Evolutionary conservation across 805 yeast genomes (phyloP).

Genomic region (Ascoidea asiatica): DNA sequence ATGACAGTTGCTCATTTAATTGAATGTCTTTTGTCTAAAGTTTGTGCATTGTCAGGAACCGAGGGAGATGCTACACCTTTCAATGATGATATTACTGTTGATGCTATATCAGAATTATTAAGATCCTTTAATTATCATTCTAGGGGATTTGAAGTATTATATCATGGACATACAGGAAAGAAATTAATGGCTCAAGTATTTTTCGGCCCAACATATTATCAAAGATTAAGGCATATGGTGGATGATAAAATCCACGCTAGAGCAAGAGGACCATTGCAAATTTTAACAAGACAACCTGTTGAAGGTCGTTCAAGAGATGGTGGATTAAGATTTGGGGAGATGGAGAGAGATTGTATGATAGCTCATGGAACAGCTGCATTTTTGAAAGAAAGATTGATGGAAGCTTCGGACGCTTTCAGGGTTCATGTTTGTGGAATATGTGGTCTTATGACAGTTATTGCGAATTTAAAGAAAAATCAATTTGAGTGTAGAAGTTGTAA

Average conservation of each 20-base stretch:
- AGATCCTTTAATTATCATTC: slow-evolving; percentile 96
- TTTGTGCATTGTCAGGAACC: slow-evolving; percentile 84
- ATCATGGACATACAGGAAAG: slow-evolving; percentile 97
- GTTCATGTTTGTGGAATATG: slow-evolving; percentile 98
- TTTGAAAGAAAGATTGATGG: slow-evolving; percentile 95
- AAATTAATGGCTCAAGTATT: slow-evolving; percentile 95
- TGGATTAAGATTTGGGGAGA: slow-evolving; percentile 98
- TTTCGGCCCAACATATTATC: slow-evolving; percentile 99
- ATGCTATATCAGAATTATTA: slow-evolving; percentile 82
- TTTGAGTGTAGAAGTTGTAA: slow-evolving; percentile 98
- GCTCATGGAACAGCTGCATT: slow-evolving; percentile 99
- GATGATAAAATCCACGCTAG: slow-evolving; percentile 98
- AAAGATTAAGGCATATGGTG: slow-evolving; percentile 97
- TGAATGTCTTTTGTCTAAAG: slow-evolving; percentile 93
- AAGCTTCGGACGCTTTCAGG: slow-evolving; percentile 97
- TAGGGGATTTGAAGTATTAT: slow-evolving; percentile 97
- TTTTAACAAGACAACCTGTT: slow-evolving; percentile 94
- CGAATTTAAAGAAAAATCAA: slow-evolving; percentile 93
- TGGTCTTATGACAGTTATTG: slow-evolving; percentile 96
- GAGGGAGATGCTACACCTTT: slow-evolving; percentile 99
- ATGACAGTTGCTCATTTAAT: slow-evolving; percentile 99
- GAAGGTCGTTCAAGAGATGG: slow-evolving; percentile 99
- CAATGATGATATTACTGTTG: slow-evolving; percentile 88
- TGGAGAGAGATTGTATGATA: slow-evolving; percentile 99
- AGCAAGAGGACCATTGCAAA: slow-evolving; percentile 98